Conservation (phyloP, 2,329 filamentous ascomycete species). For the Peltaster fructicola region DNA sequence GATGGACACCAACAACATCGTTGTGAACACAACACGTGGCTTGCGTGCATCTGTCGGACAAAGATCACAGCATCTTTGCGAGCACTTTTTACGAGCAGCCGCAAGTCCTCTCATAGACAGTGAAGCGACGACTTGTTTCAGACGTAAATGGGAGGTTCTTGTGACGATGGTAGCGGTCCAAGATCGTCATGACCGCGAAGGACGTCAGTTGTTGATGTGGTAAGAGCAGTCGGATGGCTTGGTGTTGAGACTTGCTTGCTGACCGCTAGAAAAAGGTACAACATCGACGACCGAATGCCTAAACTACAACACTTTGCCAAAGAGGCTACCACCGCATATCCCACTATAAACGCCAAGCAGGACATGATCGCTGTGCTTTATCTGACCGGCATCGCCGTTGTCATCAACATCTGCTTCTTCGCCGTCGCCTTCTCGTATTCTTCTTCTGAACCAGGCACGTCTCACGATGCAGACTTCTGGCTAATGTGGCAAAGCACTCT, state of each 20-base stretch:
- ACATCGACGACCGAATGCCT: conserved; percentile 1
- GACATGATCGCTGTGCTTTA: neutral
- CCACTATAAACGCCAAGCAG: neutral
- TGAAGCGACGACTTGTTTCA: neutral
- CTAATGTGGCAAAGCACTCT: conserved; percentile 1
- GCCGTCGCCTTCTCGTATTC: conserved; percentile 1
- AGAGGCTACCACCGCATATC: neutral
- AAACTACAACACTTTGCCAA: conserved; percentile 1
- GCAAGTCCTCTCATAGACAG: neutral
- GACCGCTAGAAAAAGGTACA: neutral
- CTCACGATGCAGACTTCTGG: conserved; percentile 2
- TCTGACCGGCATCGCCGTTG: conserved; percentile 1
- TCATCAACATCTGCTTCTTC: conserved; percentile 1
- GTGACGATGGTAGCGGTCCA: neutral
- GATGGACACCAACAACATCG: neutral
- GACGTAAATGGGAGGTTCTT: neutral
- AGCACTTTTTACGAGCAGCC: neutral
- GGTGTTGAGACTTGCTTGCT: neutral
- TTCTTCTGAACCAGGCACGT: neutral
- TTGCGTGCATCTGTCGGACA: neutral
- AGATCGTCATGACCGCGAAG: neutral
- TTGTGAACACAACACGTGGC: neutral
- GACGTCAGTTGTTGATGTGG: neutral
- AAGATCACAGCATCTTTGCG: neutral
- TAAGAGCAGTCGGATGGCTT: neutral